phyloP scores from a whole-genome alignment of 129 eudicot genomes.

The Flaveria brownii region DNA sequence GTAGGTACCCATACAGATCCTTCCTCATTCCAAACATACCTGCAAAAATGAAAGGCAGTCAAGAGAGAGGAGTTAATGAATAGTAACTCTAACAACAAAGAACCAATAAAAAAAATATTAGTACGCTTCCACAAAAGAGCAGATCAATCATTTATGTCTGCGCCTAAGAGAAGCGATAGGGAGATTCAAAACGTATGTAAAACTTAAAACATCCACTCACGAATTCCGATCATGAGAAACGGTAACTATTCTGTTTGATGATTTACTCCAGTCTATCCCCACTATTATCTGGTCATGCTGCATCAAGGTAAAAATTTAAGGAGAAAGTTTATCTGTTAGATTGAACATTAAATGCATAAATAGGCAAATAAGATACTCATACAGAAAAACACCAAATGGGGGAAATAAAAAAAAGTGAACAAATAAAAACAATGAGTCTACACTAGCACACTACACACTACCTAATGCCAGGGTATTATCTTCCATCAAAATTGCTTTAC shows the following conservation, averaged over 20 bases:
- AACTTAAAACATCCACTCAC: constrained; percentile 55
- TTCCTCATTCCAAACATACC: constrained; percentile 98
- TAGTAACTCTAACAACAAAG: background rate
- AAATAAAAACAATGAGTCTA: constrained; percentile 9
- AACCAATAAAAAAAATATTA: background rate
- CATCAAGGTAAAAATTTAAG: constrained; percentile 28
- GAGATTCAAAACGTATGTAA: constrained; percentile 9
- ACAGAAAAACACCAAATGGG: background rate
- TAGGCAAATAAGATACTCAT: constrained; percentile 8
- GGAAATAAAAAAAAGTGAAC: background rate
- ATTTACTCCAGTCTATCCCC: constrained; percentile 89
- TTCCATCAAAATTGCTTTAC: constrained; percentile 17
- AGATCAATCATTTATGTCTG: constrained; percentile 2
- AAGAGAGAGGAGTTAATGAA: background rate
- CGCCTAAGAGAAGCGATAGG: background rate
- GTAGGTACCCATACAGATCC: constrained; percentile 91
- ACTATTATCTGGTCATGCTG: constrained; percentile 98
- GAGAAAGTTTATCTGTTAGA: constrained; percentile 13
- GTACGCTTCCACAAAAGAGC: constrained; percentile 18
- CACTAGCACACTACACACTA: background rate
- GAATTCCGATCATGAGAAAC: constrained; percentile 99
- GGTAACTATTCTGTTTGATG: constrained; percentile 85
- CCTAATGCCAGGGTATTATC: constrained; percentile 21
- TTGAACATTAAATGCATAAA: constrained; percentile 2
- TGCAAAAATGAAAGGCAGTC: constrained; percentile 30